These are phyloP conservation scores for Herpetomonas samuelpessoai DNA, from an alignment of 208 protist species.

Conservation along the genomic window DNA sequence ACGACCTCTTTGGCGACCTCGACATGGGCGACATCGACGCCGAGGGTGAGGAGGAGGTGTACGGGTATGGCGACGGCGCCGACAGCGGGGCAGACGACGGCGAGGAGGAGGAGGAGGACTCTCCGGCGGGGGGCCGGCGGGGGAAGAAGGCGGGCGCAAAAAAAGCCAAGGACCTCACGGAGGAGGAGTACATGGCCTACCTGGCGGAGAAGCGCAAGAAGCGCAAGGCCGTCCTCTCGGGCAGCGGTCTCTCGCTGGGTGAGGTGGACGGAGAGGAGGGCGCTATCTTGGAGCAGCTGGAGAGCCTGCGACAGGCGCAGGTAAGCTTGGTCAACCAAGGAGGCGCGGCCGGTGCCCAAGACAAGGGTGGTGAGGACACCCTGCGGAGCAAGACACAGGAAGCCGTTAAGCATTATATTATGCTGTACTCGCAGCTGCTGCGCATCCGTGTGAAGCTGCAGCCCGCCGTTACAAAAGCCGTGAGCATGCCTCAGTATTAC, in stretches of 20 bases:
- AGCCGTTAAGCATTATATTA: slow-evolving; percentile 54
- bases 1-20: slow-evolving; percentile 74
- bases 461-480: slow-evolving; percentile 48
- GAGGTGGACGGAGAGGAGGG: slow-evolving; percentile 20
- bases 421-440: slow-evolving; percentile 73
- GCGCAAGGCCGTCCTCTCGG: slow-evolving; percentile 16
- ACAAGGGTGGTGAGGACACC: slow-evolving; percentile 15
- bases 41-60: slow-evolving; percentile 33
- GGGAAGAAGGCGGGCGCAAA: background rate
- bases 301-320: slow-evolving; percentile 28
- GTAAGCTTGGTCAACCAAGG: slow-evolving; percentile 16
- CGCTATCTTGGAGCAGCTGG: slow-evolving; percentile 46
- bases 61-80: background rate
- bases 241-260: slow-evolving; percentile 6
- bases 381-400: slow-evolving; percentile 23
- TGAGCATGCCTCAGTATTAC: slow-evolving; percentile 83
- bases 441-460: slow-evolving; percentile 72
- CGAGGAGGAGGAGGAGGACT: slow-evolving; percentile 1
- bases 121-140: background rate
- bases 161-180: slow-evolving; percentile 53
- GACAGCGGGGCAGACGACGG: slow-evolving; percentile 15
- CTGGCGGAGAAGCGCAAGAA: slow-evolving; percentile 45
- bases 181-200: slow-evolving; percentile 73
- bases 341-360: background rate
- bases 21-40: slow-evolving; percentile 78